Evolutionary conservation across 2,329 filamentous ascomycete genomes (phyloP).

Genomic region (Talaromyces pinophilus): DNA sequence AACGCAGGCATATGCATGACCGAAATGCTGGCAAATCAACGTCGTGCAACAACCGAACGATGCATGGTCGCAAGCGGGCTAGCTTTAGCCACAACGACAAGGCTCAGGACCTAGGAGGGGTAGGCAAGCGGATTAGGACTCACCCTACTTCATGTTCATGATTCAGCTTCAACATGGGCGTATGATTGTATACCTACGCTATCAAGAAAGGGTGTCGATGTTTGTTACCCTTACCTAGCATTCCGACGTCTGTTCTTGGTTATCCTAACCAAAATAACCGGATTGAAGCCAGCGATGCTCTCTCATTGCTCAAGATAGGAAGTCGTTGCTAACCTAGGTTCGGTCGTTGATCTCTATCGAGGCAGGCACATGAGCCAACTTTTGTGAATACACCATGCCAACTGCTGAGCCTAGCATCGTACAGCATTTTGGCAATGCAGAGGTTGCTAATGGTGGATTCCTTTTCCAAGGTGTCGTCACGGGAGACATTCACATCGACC

Average conservation of each 20-base stretch:
- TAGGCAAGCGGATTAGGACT: neutral
- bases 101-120: neutral
- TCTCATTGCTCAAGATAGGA: neutral
- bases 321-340: neutral
- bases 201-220: neutral
- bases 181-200: neutral
- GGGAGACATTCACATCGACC: neutral
- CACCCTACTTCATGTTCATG: neutral
- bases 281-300: neutral
- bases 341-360: neutral
- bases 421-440: conserved; percentile 7
- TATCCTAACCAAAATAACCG: neutral
- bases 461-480: conserved; percentile 9
- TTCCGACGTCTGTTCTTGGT: neutral
- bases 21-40: no score
- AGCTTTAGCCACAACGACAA: neutral
- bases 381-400: neutral
- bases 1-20: no score
- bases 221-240: neutral
- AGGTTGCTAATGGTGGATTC: conserved; percentile 1
- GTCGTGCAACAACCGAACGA: no score
- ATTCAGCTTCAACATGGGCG: neutral
- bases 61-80: neutral
- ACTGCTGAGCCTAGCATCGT: neutral
- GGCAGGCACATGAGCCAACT: neutral